Base-by-base conservation (phyloP, 805 yeast genomes). In the Suhomyces prunicola region DNA sequence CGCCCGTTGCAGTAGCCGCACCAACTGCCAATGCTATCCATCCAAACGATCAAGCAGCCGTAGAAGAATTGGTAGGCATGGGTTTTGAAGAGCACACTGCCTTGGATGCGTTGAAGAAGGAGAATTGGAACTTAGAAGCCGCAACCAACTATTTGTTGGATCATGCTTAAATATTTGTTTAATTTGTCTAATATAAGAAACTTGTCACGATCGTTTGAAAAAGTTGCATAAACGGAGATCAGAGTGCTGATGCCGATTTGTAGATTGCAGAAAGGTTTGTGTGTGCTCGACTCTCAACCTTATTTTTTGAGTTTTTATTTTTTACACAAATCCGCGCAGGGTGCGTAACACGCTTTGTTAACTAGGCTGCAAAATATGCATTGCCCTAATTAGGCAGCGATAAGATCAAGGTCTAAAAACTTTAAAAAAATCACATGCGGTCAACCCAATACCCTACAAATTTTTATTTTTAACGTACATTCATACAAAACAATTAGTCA, bases 141-240 rank as follows among this genome's bases (percentile, higher is more conserved):
- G 97, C 98, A n/a, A 88, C 97, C 1, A 92, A 92, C 66, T 84
- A 77, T 63, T 74, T 92, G 57, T 73, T 91, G 57, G 97, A 91
- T 64, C 77, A 83, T 55, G 88, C 90, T 50, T 85, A 56, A 60
- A 50, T 46, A 33, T 31, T 46, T 46, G 39, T 46, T 19, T 46
- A 19, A 22, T n/a, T 31, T 31, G 39, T 45, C 15, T 46, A 31
- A 45, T 15, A 22, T 29, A 29, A 35, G n/a, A 46, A 24, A 36
- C 42, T 42, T 51, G 15, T 33, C 15, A 33, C 9, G 15, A 33
- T 6, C 12, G 6, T 29, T 29, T 27, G 12, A 29, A 29, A 9
- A 10, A 9, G 5, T 12, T 29, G 33, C n/a, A 29, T 29, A 29
- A 12, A 12, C 33, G 33, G n/a, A 29, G 33, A 29, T 29, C 33